Base-by-base conservation (phyloP, 345 rosid species). In the Laguncularia racemosa region DNA sequence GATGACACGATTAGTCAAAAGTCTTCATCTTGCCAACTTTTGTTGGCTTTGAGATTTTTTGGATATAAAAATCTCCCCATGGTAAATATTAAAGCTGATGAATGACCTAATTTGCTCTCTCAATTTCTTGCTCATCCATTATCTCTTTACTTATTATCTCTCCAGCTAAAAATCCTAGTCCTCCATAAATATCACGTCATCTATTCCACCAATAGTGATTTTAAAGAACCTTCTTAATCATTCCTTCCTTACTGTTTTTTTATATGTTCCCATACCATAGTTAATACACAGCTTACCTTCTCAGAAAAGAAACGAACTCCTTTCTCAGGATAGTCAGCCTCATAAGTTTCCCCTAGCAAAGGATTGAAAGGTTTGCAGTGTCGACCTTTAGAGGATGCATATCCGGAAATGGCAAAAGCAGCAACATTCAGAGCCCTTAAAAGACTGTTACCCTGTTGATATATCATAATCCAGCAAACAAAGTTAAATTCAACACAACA, bases 331-430 rank as follows among this genome's bases (percentile, higher is more conserved):
- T 63, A 92, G 67, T 92, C 93, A 17, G 97, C 98, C 78, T 89
- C 98, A 61, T 83, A 92, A 38, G 98, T 92, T 81, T 92, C 98
- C 72, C 98, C 98, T 20, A 91, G 80, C 65, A 91, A 74, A 72
- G 96, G 98, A 61, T 92, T 92, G 62, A 92, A 93, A n/a, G 99
- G 99, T 78, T 93, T 93, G 72, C 99, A 89, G 40, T 85, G 95
- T 20, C 99, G 81, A 45, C 97, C 91, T 71, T 89, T 90, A 16
- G 99, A 80, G 44, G 96, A 89, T 67, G 97, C 95, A 67, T 93
- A 93, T 40, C 96, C 99, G 64, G 99, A 93, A 57, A 85, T 89
- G 14, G 99, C 97, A 78, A 93, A 93, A 19, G 99, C 97, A 60
- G 97, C 92, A 76, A 93, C 97, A 59, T 85, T 59, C 55, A 93